These are phyloP conservation scores for Melampsora americana DNA, from an alignment of 1,284 basidiomycete genomes.

Conservation along the genomic window DNA sequence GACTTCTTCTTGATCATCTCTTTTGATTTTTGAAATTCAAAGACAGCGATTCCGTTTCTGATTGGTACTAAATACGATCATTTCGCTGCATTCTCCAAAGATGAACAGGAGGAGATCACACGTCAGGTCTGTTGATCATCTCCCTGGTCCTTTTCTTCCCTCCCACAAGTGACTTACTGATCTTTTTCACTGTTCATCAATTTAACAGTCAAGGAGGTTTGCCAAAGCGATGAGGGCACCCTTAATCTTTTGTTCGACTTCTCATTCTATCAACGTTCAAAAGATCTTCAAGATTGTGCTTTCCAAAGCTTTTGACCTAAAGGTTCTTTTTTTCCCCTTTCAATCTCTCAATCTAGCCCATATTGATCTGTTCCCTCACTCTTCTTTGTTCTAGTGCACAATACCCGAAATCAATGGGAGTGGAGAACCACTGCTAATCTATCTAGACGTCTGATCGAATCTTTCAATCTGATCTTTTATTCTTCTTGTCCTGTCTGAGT, in stretches of 20 bases:
- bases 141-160: background rate
- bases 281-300: slow-evolving; percentile 96
- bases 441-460: slow-evolving; percentile 70
- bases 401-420: slow-evolving; percentile 94
- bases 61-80: slow-evolving; percentile 98
- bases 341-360: background rate
- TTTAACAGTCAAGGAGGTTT: slow-evolving; percentile 78
- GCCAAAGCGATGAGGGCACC: slow-evolving; percentile 98
- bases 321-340: slow-evolving; percentile 47
- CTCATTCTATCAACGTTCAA: slow-evolving; percentile 95
- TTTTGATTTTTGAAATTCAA: background rate
- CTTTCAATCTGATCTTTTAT: background rate
- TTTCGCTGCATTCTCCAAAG: slow-evolving; percentile 88
- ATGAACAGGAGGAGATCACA: slow-evolving; percentile 98
- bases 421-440: slow-evolving; percentile 85
- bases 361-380: background rate
- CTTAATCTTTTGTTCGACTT: slow-evolving; percentile 95
- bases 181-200: slow-evolving; percentile 16
- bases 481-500: slow-evolving; percentile 3
- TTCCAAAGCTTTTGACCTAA: slow-evolving; percentile 59
- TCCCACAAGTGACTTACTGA: background rate
- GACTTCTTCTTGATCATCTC: background rate
- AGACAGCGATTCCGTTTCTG: slow-evolving; percentile 53
- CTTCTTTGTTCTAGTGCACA: slow-evolving; percentile 56
- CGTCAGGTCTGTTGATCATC: slow-evolving; percentile 66